Evolutionary conservation across 192 early-diverging fungal species (phyloP).

Genomic region (Coemansia biformis): DNA sequence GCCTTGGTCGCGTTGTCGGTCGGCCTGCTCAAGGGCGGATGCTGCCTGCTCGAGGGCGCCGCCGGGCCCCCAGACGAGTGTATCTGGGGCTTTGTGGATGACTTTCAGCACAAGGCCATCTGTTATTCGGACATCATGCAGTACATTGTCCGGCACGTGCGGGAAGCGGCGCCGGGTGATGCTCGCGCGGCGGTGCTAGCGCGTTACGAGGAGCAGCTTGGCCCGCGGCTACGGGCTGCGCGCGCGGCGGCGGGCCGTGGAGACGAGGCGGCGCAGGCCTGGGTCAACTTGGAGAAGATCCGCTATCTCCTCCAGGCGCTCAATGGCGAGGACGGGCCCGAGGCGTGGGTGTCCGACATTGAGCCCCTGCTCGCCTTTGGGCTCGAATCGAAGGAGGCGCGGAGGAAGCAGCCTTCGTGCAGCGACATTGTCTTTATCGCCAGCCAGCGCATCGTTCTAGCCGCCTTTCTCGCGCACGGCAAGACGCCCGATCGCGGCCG

Average conservation of each 20-base stretch:
- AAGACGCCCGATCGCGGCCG: neutral
- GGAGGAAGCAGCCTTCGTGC: conserved; percentile 20
- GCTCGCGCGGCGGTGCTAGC: conserved; percentile 4
- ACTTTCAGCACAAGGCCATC: conserved; percentile 40
- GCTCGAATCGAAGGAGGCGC: conserved; percentile 20
- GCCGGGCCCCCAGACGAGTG: conserved; percentile 10
- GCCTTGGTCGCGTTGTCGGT: conserved; percentile 25
- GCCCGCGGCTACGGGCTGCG: conserved; percentile 6
- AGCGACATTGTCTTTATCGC: conserved; percentile 42
- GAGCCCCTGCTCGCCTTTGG: conserved; percentile 22
- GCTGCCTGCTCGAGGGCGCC: neutral
- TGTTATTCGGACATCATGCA: conserved; percentile 45
- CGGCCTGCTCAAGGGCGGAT: conserved; percentile 7
- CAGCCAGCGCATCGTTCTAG: conserved; percentile 35
- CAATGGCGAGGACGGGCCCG: conserved; percentile 13
- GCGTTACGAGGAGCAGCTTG: conserved; percentile 10
- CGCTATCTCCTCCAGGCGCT: conserved; percentile 42
- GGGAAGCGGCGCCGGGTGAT: neutral
- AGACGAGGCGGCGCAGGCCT: conserved; percentile 28
- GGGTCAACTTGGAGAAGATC: conserved; percentile 38
- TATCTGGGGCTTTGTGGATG: conserved; percentile 36
- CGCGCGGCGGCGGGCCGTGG: conserved; percentile 5
- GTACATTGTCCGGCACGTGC: conserved; percentile 21
- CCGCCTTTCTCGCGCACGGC: conserved; percentile 25
- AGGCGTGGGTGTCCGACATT: conserved; percentile 16